A percentile compares a stretch with the other conserved stretches of the same genome.
phyloP scores from a whole-genome alignment of 2,329 filamentous ascomycete species.

The Pestalotiopsis sp. region DNA sequence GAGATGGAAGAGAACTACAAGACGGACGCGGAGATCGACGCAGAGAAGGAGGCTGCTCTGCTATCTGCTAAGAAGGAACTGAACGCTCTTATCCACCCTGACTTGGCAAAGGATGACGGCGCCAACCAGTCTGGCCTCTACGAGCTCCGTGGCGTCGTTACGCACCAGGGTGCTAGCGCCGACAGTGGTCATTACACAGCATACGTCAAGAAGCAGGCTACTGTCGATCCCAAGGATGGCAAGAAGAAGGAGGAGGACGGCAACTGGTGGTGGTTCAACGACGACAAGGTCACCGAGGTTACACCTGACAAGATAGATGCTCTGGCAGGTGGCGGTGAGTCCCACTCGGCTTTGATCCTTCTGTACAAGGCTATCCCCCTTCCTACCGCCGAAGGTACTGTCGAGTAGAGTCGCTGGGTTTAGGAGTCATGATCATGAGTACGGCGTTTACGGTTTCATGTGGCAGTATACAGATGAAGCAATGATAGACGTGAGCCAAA shows the following conservation, averaged over 20 bases:
- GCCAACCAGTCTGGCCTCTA: slow-evolving; percentile 95
- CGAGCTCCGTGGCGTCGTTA: slow-evolving; percentile 90
- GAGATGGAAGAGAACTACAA: slow-evolving; percentile 81
- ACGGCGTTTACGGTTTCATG: neutral
- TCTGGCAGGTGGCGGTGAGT: slow-evolving; percentile 86
- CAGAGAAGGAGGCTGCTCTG: slow-evolving; percentile 77
- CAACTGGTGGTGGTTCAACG: slow-evolving; percentile 99
- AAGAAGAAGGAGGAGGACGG: slow-evolving; percentile 82
- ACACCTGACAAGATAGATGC: slow-evolving; percentile 88
- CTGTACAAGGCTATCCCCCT: slow-evolving; percentile 77
- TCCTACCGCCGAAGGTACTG: slow-evolving; percentile 55
- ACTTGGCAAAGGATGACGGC: slow-evolving; percentile 75
- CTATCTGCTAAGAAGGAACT: slow-evolving; percentile 87
- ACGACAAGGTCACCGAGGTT: slow-evolving; percentile 95
- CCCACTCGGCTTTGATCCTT: slow-evolving; percentile 79
- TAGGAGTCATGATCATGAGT: neutral
- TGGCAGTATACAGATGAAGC: neutral
- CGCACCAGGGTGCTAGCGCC: slow-evolving; percentile 93
- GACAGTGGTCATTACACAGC: slow-evolving; percentile 98
- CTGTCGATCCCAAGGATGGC: slow-evolving; percentile 73
- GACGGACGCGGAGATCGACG: slow-evolving; percentile 91
- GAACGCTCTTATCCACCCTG: slow-evolving; percentile 73
- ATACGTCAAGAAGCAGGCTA: slow-evolving; percentile 89
- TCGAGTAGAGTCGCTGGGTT: slow-evolving; percentile 24
- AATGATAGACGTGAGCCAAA: neutral